Conservation (phyloP, 352 stramenopile genomes). For the Phytopythium sindhum region DNA sequence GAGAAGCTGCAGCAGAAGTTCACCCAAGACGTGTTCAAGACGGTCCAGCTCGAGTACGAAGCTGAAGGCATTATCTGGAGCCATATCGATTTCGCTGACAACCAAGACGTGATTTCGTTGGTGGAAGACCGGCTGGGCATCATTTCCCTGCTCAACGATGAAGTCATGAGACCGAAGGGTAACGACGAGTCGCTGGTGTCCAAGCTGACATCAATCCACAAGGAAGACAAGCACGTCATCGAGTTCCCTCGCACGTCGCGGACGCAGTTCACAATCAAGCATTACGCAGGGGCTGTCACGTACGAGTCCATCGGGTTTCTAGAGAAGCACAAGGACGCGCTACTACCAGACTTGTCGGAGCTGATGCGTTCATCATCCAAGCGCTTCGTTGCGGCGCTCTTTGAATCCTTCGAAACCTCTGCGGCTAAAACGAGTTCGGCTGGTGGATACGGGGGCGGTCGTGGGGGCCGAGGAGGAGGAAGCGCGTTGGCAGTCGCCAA, state of each 20-base stretch:
- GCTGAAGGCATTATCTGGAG: slow-evolving; percentile 91
- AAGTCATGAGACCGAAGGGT: slow-evolving; percentile 86
- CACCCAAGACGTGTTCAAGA: slow-evolving; percentile 90
- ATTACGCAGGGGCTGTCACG: slow-evolving; percentile 93
- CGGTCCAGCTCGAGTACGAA: slow-evolving; percentile 95
- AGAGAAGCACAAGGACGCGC: slow-evolving; percentile 95
- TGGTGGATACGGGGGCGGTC: slow-evolving; percentile 29
- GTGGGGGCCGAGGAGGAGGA: slow-evolving; percentile 53
- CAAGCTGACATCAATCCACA: slow-evolving; percentile 80
- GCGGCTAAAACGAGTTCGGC: slow-evolving; percentile 15
- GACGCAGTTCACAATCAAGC: slow-evolving; percentile 93
- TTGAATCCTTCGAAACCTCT: slow-evolving; percentile 44
- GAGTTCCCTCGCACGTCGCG: slow-evolving; percentile 80
- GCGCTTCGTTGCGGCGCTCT: slow-evolving; percentile 68
- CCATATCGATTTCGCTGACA: slow-evolving; percentile 90
- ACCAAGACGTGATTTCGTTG: slow-evolving; percentile 85
- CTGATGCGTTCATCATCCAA: slow-evolving; percentile 78
- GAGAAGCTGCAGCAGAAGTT: slow-evolving; percentile 94
- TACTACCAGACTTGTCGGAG: slow-evolving; percentile 93
- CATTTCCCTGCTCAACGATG: slow-evolving; percentile 89
- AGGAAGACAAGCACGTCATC: slow-evolving; percentile 85
- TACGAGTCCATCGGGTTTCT: slow-evolving; percentile 94
- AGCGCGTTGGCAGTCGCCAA: slow-evolving; percentile 65
- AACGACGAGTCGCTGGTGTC: slow-evolving; percentile 85
- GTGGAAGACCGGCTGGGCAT: slow-evolving; percentile 89